Percentiles rank a stretch among this genome's conserved stretches.
These are phyloP conservation scores for Cinchona pubescens DNA, from an alignment of 257 asterid species.

Conservation along the genomic window DNA sequence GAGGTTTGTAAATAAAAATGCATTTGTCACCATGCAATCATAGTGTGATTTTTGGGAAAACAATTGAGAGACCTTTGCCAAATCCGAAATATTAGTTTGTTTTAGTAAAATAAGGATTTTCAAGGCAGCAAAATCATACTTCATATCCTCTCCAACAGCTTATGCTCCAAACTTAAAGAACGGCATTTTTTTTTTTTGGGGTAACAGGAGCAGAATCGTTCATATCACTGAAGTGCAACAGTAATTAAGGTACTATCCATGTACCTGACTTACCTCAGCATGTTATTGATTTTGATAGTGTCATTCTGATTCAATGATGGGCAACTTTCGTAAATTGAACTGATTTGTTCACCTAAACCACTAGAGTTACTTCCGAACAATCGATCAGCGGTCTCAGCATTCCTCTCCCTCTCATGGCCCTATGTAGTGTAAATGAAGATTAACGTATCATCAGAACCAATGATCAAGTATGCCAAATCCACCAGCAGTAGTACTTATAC, in stretches of 20 bases:
- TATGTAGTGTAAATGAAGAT: not conserved
- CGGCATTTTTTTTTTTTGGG: no score
- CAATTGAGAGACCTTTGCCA: no score
- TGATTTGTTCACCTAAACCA: not conserved
- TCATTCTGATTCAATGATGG: not conserved
- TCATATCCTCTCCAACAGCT: no score
- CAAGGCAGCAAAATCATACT: no score
- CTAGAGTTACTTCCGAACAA: slow-evolving; percentile 12
- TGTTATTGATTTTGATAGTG: not conserved
- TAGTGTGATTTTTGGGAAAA: no score
- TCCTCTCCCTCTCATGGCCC: slow-evolving; percentile 20
- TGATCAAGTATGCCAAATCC: not conserved
- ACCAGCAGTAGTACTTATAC: not conserved
- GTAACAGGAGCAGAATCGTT: not conserved
- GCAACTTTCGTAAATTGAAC: not conserved
- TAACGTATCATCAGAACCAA: not conserved
- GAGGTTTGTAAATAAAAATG: no score
- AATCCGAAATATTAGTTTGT: not conserved
- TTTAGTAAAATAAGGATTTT: no score
- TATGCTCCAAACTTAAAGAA: no score
- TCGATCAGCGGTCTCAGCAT: not conserved
- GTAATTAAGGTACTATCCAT: no score
- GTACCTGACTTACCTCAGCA: not conserved
- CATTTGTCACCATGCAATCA: no score
- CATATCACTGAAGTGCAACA: not conserved